Base-by-base conservation (phyloP, 2,329 filamentous ascomycete species). In the Diaporthe citriasiana region DNA sequence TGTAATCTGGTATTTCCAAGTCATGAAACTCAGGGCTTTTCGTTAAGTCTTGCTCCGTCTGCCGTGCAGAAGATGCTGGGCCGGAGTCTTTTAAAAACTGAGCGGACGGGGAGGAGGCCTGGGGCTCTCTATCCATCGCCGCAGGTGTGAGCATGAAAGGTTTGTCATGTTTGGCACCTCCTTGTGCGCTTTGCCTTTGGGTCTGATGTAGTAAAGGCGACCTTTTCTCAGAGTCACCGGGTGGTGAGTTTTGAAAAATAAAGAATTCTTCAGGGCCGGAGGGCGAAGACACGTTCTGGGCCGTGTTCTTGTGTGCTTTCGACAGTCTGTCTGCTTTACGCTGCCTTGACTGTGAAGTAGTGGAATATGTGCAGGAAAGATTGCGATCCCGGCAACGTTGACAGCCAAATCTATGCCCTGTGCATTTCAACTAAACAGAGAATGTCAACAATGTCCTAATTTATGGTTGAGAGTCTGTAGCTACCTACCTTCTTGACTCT, bases 381-480 rank as follows among this genome's bases (percentile, higher is more conserved):
- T 68, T 68, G 33, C 63, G 63, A 33, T 68, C 63, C 35, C 63
- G 63, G 35, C 63, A 68, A 8, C 63, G 63, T 22, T 68, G 63
- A 27, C 63, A 68, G 8, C 63, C 63, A 68, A 68, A 68, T 15
- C 63, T 53, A 38, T 68, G 63, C 19, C 63, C 63, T 12, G 63
- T 68, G n/a, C 63, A 68, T 68, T 68, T 68, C 7, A 68, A 68
- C 63, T 68, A 30, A 3, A 27, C 22, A 15, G 1, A 1, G 12
- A 9, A 35, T 17, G n/a, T 40, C 10, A 68, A 53, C 1, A 22
- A 1, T 40, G 1, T 27, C 3, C 8, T 30, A 0, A 1, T 19
- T 68, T 35, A 8, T 9, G 1, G 38, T 38, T 4, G 13, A 15
- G 30, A 2, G 30, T 0, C 38, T 3, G 3, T 9, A 38, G 45